These are phyloP conservation scores for Tricholomella constricta DNA, from an alignment of 768 basidiomycete genomes.

Conservation along the genomic window DNA sequence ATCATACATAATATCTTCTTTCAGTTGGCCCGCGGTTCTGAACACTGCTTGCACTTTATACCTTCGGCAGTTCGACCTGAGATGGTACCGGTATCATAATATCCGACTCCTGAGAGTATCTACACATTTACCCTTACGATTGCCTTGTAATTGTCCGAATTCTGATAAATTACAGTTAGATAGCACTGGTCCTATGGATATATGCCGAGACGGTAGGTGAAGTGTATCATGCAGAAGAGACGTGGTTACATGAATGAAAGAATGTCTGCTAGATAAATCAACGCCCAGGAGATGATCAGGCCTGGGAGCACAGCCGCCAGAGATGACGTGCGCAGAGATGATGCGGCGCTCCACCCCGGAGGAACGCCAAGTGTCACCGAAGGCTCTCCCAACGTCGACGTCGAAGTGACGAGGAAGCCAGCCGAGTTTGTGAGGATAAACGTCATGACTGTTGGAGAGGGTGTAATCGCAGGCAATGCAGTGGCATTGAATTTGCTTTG, in stretches of 20 bases:
- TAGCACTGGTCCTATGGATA: background rate
- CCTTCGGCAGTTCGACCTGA: no score
- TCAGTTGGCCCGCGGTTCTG: no score
- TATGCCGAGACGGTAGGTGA: background rate
- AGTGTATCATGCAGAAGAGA: background rate
- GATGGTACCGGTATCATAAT: no score
- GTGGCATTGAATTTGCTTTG: conserved; percentile 44
- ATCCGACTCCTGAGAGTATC: no score
- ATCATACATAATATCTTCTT: no score
- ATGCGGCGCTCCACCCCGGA: conserved; percentile 52
- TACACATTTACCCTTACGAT: no score
- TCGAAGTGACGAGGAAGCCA: conserved; percentile 56
- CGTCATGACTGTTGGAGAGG: conserved; percentile 53
- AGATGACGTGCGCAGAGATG: conserved; percentile 12
- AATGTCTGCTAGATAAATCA: conserved; percentile 17
- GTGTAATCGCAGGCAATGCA: conserved; percentile 58
- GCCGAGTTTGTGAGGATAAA: conserved; percentile 56
- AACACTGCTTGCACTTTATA: no score
- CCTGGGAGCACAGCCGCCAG: conserved; percentile 14
- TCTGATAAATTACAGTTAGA: background rate
- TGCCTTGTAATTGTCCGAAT: background rate
- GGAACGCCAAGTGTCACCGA: conserved; percentile 63
- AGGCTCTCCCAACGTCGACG: conserved; percentile 46
- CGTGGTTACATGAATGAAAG: conserved; percentile 12
- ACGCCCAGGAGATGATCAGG: conserved; percentile 19